phyloP scores from a whole-genome alignment of 331 rosid genomes.

The Arachis monticola region DNA sequence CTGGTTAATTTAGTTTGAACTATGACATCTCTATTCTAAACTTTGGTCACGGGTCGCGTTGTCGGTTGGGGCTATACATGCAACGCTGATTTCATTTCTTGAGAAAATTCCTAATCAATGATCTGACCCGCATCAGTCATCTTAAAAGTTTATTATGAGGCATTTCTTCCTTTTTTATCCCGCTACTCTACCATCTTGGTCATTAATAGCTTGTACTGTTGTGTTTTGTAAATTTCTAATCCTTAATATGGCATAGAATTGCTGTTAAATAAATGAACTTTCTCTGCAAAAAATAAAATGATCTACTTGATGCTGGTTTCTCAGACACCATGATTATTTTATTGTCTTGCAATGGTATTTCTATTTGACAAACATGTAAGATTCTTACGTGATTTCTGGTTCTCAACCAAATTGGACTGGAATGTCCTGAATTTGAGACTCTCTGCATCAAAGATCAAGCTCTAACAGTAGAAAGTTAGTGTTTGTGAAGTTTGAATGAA shows the following conservation, averaged over 20 bases:
- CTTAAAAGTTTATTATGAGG: not conserved
- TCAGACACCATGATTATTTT: constrained; percentile 4
- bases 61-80: no score
- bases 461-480: constrained; percentile 78
- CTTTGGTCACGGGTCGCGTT: no score
- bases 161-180: not conserved
- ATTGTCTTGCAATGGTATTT: not conserved
- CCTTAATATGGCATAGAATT: not conserved
- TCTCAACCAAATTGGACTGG: constrained; percentile 67
- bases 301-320: constrained; percentile 11
- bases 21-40: no score
- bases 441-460: constrained; percentile 80
- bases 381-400: constrained; percentile 64
- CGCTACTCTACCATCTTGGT: constrained; percentile 1
- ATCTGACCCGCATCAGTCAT: not conserved
- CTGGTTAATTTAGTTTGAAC: no score
- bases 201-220: constrained; percentile 17
- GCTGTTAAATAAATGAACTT: not conserved
- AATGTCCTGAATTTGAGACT: constrained; percentile 80
- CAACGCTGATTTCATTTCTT: no score
- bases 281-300: not conserved
- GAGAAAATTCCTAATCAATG: no score
- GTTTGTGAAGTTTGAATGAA: constrained; percentile 1
- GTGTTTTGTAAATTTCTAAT: not conserved
- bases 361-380: constrained; percentile 25